Conservation (phyloP, 306 rosid species). For the Sicyos edulis region DNA sequence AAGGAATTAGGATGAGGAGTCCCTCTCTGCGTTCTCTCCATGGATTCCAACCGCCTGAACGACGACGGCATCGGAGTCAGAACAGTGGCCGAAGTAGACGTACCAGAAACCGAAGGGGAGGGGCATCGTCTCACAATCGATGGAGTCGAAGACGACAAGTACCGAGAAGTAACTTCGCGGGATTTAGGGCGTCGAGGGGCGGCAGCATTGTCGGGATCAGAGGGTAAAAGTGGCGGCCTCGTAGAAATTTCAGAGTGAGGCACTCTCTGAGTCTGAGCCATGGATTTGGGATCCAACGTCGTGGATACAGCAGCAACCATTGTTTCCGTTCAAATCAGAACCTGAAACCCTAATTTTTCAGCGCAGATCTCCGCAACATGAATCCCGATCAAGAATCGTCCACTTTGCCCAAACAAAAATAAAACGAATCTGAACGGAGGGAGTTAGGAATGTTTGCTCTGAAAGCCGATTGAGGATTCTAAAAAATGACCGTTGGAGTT, state of each 20-base stretch:
- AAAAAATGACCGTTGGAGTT: conserved; percentile 20
- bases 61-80: conserved; percentile 33
- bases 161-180: conserved; percentile 71
- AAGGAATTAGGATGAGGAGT: conserved; percentile 47
- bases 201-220: conserved; percentile 70
- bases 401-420: conserved; percentile 20
- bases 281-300: conserved; percentile 42
- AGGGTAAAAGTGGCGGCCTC: conserved; percentile 66
- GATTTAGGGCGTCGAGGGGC: conserved; percentile 55
- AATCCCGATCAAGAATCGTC: conserved; percentile 7
- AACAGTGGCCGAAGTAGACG: conserved; percentile 30
- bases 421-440: neutral
- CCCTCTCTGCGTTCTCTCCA: conserved; percentile 46
- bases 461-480: neutral
- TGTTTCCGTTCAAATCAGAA: conserved; percentile 23
- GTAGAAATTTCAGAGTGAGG: conserved; percentile 39
- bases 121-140: conserved; percentile 42
- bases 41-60: conserved; percentile 51
- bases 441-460: too few relatives aligned
- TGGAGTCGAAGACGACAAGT: conserved; percentile 53
- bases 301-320: conserved; percentile 79
- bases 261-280: conserved; percentile 36
- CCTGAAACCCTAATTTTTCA: conserved; percentile 28
- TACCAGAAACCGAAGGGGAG: conserved; percentile 54
- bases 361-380: neutral